Evolutionary conservation across 2,329 filamentous ascomycete genomes (phyloP), one percentile per base, ranked within the genome.

Genomic region (Scedosporium minutisporum): DNA sequence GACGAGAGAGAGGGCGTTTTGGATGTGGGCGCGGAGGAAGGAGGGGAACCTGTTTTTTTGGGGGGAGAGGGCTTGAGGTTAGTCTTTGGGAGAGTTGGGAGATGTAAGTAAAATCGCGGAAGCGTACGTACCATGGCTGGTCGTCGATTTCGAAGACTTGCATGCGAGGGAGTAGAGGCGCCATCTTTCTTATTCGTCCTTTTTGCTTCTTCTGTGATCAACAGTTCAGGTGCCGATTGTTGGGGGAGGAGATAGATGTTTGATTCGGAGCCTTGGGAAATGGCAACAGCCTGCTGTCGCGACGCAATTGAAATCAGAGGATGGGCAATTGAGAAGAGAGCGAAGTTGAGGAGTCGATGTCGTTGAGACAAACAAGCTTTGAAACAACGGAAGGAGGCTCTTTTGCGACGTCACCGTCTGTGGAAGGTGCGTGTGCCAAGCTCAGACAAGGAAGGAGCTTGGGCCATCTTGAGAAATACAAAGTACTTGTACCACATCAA

Each of bases 141-240:
- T 89, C 87, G 66, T 86, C 81, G 65, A 89, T 85, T 76, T 89
- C 87, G 66, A 85, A 86, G 67, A 88, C 79, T 70, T 88, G 84
- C 72, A 86, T 75, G 7, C 84, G 81, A 6, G 82, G 84, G 62
- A 84, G 71, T 46, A 80, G 74, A 58, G 82, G 78, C 51, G 79
- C 74, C 77, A 81, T 82, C 58, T 64, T 41, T 21, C n/a, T n/a
- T 25, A 10, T 21, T 18, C 58, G n/a, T 21, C 33, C 5, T 10
- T 3, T 21, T 18, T 3, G 42, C 7, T 53, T 12, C 6, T 5
- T 14, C 42, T 4, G 5, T 48, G 5, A 21, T n/a, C 44, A 12
- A n/a, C 10, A 48, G 21, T 48, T 48, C 5, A 2, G 44, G 6
- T 9, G 16, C 14, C 2, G 10, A 48, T 48, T n/a, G n/a, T 33